Base-by-base conservation (phyloP, 352 stramenopile species). In the Blastocystis hominis region DNA sequence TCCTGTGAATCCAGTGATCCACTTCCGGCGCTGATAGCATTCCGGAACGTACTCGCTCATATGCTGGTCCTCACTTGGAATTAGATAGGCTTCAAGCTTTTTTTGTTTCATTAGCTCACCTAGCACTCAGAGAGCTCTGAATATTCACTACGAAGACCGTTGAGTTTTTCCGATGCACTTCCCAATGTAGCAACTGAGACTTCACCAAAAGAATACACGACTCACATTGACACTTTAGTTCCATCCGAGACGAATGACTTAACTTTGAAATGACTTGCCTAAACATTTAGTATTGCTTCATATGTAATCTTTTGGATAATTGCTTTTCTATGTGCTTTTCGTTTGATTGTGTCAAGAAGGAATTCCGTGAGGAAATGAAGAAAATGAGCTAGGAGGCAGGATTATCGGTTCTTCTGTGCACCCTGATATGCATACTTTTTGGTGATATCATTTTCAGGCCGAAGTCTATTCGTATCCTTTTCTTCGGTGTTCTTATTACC, bases 41-140 rank as follows among this genome's bases (percentile, higher is more conserved):
- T 94, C 92, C 47, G 96, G 94, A 66, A 98, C 94, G 90, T 99
- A 99, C 91, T 99, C 97, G 89, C 94, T 98, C 86, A 98, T 93
- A 91, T 99, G 96, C 69, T 96, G 95, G 91, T 99, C 96, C 61
- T 96, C 95, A 20, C 93, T 96, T 69, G 97, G 95, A 76, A 98
- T 91, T 0, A 99, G 81, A 86, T 98, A 97, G 34, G 94, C 95
- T 75, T 94, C 92, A 64, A 97, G 38, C 6, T 76, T 24, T n/a
- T 44, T 34, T 59, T 72, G 46, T 38, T 84, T 86, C 81, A 88
- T 88, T 34, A 86, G 20, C 7, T 50, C 47, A 5, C 81, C 75
- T 88, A 70, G 40, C 5, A 6, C 36, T 75, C 42, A 62, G 1
- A 80, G 17, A 24, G 6, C 10, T 13, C 2, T n/a, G n/a, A 40